Base-by-base conservation (phyloP, 192 early-diverging fungal species). In the Tieghemiomyces parasiticus region DNA sequence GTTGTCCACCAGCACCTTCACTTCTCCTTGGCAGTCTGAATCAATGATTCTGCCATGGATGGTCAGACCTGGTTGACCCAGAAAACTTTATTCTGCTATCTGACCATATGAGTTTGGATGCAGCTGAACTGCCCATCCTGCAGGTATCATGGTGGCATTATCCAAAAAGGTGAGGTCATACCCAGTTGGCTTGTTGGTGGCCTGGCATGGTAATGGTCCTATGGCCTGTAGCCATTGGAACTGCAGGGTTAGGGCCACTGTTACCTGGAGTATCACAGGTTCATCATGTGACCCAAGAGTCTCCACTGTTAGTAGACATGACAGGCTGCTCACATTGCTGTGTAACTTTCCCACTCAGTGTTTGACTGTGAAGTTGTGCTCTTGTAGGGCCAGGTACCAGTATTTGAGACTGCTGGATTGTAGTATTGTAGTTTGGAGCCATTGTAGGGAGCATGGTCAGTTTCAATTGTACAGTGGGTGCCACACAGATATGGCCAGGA, bases 401-500 rank as follows among this genome's bases (percentile, higher is more conserved):
- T n/a, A 28, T n/a, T 50, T n/a, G 9, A 50, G 48, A 12, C 22
- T 4, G 20, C 26, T 22, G 8, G 48, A 50, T 28, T 28, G 20
- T n/a, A n/a, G 48, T 8, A 9, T n/a, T 4, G 48, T 50, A n/a
- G 48, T 13, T 8, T 50, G 20, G 22, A 50, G 26, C 48, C 48
- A 50, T 33, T 22, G 53, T 0, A 63, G 42, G 48, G 48, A 13
- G 60, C 19, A 31, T 66, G 61, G 28, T 63, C 61, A 0, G 48
- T 66, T 45, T 60, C 33, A 0, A 63, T 22, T 0, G 32, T 46
- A 56, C 65, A 66, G 0, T 4, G 13, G 0, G 2, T 0, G 4
- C 56, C 65, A 19, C 44, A 32, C 32, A 66, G 22, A 29, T 65
- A 59, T 0, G 35, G 49, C 6, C 35, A 1, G 61, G 55, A 66